These are phyloP conservation scores for Arthrocladium fulminans DNA, from an alignment of 2,329 filamentous ascomycete genomes.

Conservation along the genomic window DNA sequence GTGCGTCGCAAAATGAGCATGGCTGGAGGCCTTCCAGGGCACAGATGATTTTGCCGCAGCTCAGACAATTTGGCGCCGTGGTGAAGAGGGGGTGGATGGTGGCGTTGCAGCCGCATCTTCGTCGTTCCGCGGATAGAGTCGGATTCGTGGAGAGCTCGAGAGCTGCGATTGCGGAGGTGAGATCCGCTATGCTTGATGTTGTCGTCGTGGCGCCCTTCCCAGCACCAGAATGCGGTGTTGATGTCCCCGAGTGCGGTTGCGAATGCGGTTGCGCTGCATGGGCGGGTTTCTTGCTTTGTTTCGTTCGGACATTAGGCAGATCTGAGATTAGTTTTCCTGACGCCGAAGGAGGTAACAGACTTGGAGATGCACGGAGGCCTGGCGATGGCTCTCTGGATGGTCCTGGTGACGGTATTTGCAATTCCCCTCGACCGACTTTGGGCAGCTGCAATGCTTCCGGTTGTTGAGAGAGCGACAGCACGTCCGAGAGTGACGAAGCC, in stretches of 20 bases:
- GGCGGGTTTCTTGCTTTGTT: slow-evolving; percentile 48
- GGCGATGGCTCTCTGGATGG: slow-evolving; percentile 39
- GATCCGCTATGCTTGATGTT: slow-evolving; percentile 45
- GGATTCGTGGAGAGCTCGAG: slow-evolving; percentile 92
- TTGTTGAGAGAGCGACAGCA: slow-evolving; percentile 43
- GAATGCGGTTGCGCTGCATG: slow-evolving; percentile 29
- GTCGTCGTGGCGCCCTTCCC: slow-evolving; percentile 25
- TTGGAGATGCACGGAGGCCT: slow-evolving; percentile 28
- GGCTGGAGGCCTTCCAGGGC: slow-evolving; percentile 88
- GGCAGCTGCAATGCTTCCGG: slow-evolving; percentile 40
- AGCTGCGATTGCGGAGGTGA: slow-evolving; percentile 71
- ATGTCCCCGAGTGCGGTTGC: slow-evolving; percentile 54
- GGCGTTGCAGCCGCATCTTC: slow-evolving; percentile 76
- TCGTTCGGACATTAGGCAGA: slow-evolving; percentile 50
- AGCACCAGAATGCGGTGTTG: slow-evolving; percentile 45
- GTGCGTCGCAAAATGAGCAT: slow-evolving; percentile 77
- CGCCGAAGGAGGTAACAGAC: slow-evolving; percentile 53
- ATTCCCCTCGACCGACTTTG: slow-evolving; percentile 28
- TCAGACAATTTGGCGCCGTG: slow-evolving; percentile 87
- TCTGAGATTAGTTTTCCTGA: slow-evolving; percentile 78
- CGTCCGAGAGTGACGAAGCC: slow-evolving; percentile 31
- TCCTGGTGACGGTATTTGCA: slow-evolving; percentile 34
- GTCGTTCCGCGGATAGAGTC: slow-evolving; percentile 53
- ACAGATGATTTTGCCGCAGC: slow-evolving; percentile 91
- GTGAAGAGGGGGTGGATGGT: slow-evolving; percentile 76